phyloP scores from a whole-genome alignment of 495 filamentous ascomycete species.

The Amorphotheca resinae region DNA sequence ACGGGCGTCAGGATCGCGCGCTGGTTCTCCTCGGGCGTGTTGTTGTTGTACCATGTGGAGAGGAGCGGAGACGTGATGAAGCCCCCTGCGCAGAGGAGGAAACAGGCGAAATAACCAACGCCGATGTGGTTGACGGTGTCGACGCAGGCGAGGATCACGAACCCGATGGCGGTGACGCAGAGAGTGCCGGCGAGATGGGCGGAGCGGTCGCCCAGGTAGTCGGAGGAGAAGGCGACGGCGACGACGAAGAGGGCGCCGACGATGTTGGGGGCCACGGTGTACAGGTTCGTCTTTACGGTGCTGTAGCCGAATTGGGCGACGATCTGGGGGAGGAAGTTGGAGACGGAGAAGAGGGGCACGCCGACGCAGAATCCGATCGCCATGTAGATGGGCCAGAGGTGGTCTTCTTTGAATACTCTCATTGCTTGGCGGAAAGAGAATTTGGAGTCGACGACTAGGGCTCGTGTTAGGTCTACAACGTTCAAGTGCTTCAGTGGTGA shows the following conservation, averaged over 20 bases:
- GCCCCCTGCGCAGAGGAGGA: conserved; percentile 7
- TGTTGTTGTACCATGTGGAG: conserved; percentile 14
- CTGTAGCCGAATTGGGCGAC: conserved; percentile 46
- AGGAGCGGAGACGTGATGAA: conserved; percentile 8
- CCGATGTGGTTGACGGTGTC: background rate
- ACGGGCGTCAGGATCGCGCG: conserved; percentile 4
- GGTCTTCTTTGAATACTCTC: conserved; percentile 6
- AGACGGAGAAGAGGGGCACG: conserved; percentile 57
- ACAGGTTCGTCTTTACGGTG: conserved; percentile 61
- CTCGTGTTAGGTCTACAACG: too few relatives aligned
- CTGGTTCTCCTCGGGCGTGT: conserved; percentile 7
- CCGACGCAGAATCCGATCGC: conserved; percentile 55
- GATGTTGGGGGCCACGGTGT: conserved; percentile 62
- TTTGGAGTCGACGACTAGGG: conserved; percentile 4
- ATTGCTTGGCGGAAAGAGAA: conserved; percentile 8
- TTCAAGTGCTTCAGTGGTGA: too few relatives aligned
- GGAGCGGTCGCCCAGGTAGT: conserved; percentile 1
- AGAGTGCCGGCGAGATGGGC: background rate
- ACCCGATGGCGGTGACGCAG: background rate
- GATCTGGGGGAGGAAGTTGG: conserved; percentile 63
- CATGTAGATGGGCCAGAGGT: conserved; percentile 30
- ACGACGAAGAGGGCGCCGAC: conserved; percentile 37
- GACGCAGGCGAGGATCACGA: conserved; percentile 5
- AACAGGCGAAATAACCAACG: conserved; percentile 10
- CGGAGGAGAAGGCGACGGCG: conserved; percentile 4